Base-by-base conservation (phyloP, 2,329 filamentous ascomycete genomes). In the Rutstroemia sp. region DNA sequence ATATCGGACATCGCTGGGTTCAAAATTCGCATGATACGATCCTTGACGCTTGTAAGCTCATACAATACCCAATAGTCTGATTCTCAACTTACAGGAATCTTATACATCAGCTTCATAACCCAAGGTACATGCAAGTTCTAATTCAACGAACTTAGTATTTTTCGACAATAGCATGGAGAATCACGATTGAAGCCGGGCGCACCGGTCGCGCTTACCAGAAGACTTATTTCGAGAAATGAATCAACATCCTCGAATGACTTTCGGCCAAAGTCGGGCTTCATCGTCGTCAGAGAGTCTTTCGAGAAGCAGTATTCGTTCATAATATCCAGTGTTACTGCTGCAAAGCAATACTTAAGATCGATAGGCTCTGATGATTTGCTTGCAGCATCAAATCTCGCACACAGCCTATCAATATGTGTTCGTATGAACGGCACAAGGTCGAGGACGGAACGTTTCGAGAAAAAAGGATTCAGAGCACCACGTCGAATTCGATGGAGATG, bases 401-500 rank as follows among this genome's bases (percentile, higher is more conserved):
- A 23, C 7, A 57, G 34, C 17, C 48, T 51, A 14, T 48, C 52
- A 16, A 61, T 49, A 17, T 49, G 48, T 6, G 17, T 21, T n/a
- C 27, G 27, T 7, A 47, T 23, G 16, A 44, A 38, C 3, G 19
- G 21, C 1, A 21, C 17, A 4, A 45, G 48, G 2, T 48, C 54
- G 3, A 30, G 25, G 25, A 61, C 45, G 3, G 40, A 50, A 25
- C 25, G 21, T 30, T 58, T 60, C 12, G 61, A 63, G 48, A 62
- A 63, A 49, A 59, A 61, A 5, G 54, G 54, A 25, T 56, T 54
- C n/a, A 59, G 27, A 39, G 60, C 56, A 42, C 39, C 50, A 48
- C 61, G 49, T 14, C 60, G 54, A 2, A 57, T 40, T n/a, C 58
- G 54, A 48, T 63, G 61, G n/a, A 48, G 34, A 27, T 59, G 38